Evolutionary conservation across 2,329 filamentous ascomycete species (phyloP), one percentile per base, ranked within the genome.

Genomic region (Penicillium sp.): DNA sequence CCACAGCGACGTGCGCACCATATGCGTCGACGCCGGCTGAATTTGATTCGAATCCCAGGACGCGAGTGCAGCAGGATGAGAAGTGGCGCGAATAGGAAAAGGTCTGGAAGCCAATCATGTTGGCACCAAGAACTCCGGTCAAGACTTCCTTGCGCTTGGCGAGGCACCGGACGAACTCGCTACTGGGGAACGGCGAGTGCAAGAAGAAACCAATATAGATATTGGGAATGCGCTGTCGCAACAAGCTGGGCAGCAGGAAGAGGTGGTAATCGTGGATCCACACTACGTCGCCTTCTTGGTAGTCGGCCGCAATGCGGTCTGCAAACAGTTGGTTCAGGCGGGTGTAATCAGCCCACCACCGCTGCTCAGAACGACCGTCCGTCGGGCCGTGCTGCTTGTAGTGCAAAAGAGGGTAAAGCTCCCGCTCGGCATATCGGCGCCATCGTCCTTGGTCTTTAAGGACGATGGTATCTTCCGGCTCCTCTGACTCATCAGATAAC

Each of bases 21-120:
- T 94, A 96, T 3, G 91, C 91, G 73, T 96, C 91, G 5, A 97
- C 91, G 6, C 93, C 92, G 4, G 89, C 87, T 1, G 87, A 87
- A 59, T 93, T 92, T 0, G 92, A 96, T 47, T 92, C 89, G 70
- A 96, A 96, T n/a, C 91, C 90, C 7, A 97, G 83, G 50, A 97
- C 89, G 27, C 93, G 87, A 1, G 92, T 96, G 77, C 93, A 97
- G 78, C 93, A 97, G 65, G 92, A 96, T 39, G 92, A 87, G 74
- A 98, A 98, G 75, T 98, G 94, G 24, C 93, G 87, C 14, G 93
- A 94, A 76, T 96, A 98, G 75, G 92, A 95, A 79, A 92, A 95
- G 7, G 92, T 95, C 77, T 98, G 94, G 79, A 98, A 97, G 1
- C 92, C 93, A 62, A 98, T 87, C 80, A 98, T 88, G 75, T 97